Base-by-base conservation (phyloP, 2,329 filamentous ascomycete species). In the Annulohypoxylon truncatum region DNA sequence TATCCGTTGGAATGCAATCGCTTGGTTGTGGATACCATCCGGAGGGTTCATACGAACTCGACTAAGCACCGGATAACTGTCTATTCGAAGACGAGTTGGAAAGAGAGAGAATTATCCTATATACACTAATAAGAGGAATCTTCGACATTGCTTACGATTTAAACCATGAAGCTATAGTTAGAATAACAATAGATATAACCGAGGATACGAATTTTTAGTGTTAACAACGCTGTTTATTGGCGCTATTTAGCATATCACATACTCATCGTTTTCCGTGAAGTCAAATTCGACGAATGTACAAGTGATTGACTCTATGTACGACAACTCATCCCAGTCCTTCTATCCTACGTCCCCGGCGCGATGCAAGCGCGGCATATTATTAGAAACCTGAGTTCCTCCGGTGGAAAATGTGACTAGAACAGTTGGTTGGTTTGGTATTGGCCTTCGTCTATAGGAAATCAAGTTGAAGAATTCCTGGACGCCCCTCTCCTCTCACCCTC, bases 391-490 rank as follows among this genome's bases (percentile, higher is more conserved):
- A 20, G 40, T 29, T 47, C 38, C 18, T 8, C 40, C 18, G 13
- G 12, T 2, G 46, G 15, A 35, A 38, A 28, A 38, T 61, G 52
- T 26, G 35, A 51, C 18, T 56, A 7, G 33, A 54, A 53, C 20
- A 54, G 53, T 40, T 20, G 40, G 24, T 56, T 40, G 46, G 50
- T 24, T 42, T 42, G 38, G 26, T 26, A 56, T 64, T 57, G 28
- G 51, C 38, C 48, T 46, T 52, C 48, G 44, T 60, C 61, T 64
- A 60, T 60, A 56, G 51, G 61, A 64, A 64, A 59, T 50, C 61
- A 64, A 60, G 61, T 47, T 51, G 50, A 28, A 54, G 55, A 52
- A 18, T 35, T 9, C 61, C 61, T 18, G 35, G 54, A 65, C 58
- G 54, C 54, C 51, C 42, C 52, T 38, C 29, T 31, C n/a, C 28